phyloP scores from a whole-genome alignment of 2,329 filamentous ascomycete species.

The Capronia americana region DNA sequence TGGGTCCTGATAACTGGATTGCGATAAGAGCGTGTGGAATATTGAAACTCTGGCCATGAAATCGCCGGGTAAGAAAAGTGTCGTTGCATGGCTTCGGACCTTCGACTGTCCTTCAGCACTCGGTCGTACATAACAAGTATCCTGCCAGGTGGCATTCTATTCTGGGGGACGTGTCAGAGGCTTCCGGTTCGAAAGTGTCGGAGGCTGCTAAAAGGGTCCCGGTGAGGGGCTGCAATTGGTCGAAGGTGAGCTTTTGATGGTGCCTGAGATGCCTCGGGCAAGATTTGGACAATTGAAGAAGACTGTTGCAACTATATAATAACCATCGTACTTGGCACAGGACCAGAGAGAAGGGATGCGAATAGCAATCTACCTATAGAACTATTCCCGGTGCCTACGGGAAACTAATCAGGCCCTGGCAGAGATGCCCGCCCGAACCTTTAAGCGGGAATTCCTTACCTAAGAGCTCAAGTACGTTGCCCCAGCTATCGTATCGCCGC shows the following conservation, averaged over 20 bases:
- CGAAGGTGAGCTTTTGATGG: slow-evolving; percentile 2
- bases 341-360: not conserved
- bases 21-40: not conserved
- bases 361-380: not conserved
- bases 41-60: not conserved
- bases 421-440: not conserved
- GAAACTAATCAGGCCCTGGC: not conserved
- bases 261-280: slow-evolving; percentile 13
- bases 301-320: not conserved
- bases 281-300: not conserved
- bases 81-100: not conserved
- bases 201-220: slow-evolving; percentile 2
- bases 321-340: not conserved
- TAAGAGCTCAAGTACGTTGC: not conserved
- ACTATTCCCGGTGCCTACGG: not conserved
- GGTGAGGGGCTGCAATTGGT: slow-evolving; percentile 7
- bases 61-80: not conserved
- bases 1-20: slow-evolving; percentile 12
- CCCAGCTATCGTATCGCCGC: slow-evolving; percentile 7
- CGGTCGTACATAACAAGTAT: not conserved
- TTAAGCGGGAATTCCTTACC: slow-evolving; percentile 8
- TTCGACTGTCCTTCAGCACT: not conserved
- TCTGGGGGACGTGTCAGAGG: not conserved
- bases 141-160: slow-evolving; percentile 8
- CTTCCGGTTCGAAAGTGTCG: not conserved